Base-by-base conservation (phyloP, 2,329 filamentous ascomycete genomes). In the Leptoxyphium fumago region DNA sequence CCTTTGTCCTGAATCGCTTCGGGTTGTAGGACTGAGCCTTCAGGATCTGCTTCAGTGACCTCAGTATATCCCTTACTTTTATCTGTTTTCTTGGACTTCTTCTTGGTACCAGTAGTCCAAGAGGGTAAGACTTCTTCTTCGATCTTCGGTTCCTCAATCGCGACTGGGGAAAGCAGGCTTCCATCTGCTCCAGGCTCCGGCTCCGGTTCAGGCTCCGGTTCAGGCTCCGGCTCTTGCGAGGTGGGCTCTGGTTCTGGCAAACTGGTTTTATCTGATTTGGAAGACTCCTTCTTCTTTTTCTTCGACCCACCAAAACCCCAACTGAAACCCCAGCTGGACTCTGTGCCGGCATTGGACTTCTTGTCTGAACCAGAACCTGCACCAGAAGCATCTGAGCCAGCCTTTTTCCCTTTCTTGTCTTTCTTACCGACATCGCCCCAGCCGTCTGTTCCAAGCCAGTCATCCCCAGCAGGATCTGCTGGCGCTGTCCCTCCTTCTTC, bases 91-190 rank as follows among this genome's bases (percentile, higher is more conserved):
- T 60, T 61, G 8, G 70, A 71, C 56, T 73, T 72, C 59, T 73
- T 73, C 47, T 65, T 63, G 49, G 72, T 76, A 5, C 70, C 67
- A 42, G 69, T 74, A 29, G 70, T 72, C 67, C 75, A 78, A 40
- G 71, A 70, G 46, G 65, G 70, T 57, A 75, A 74, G 45, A 72
- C 72, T 38, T 66, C 65, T 10, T 65, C 65, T 26, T 70, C 67
- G 13, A 59, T 60, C 45, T 67, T 67, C 2, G 70, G 66, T 52
- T 74, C 71, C 45, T 73, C 68, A 7, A 73, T 61, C 18, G 58
- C 63, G 48, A 68, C 68, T n/a, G 70, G 67, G 45, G 62, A 60
- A 50, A 67, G 64, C 7, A 64, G 21, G 17, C 54, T 51, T 13
- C 57, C 42, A 21, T 51, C 55, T 45, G 50, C 50, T 40, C 44